These are phyloP conservation scores for Microbotryomycetes sp. DNA, from an alignment of 1,284 basidiomycete genomes.

Conservation along the genomic window DNA sequence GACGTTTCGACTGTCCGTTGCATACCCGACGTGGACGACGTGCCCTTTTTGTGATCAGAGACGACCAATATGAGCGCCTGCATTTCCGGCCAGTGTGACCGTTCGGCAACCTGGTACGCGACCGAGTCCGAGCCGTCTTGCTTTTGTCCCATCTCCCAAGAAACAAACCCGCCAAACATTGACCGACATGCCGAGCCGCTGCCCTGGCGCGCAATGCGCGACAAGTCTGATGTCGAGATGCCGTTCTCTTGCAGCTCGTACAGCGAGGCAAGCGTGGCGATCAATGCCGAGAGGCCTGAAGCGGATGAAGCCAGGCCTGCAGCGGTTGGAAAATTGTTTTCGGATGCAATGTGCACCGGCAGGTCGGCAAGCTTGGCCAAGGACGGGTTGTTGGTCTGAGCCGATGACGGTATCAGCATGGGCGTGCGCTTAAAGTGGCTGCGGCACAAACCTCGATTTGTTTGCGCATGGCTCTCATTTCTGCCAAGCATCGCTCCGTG, in stretches of 20 bases:
- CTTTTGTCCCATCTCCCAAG: constrained; percentile 75
- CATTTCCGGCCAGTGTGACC: constrained; percentile 86
- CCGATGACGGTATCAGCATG: not conserved
- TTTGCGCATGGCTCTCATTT: constrained; percentile 72
- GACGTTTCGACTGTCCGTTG: constrained; percentile 93
- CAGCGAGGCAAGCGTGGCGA: constrained; percentile 77
- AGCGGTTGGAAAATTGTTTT: constrained; percentile 99
- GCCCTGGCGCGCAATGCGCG: constrained; percentile 90
- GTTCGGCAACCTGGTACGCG: constrained; percentile 79
- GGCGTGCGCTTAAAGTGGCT: not conserved
- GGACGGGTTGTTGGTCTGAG: constrained; percentile 46
- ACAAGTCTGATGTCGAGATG: constrained; percentile 56
- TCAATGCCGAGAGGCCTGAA: constrained; percentile 91
- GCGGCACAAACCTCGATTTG: constrained; percentile 55
- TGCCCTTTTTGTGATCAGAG: constrained; percentile 93
- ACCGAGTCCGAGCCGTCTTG: constrained; percentile 75
- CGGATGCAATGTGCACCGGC: constrained; percentile 78
- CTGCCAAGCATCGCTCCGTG: constrained; percentile 75
- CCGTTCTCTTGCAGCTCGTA: constrained; percentile 54
- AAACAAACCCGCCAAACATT: constrained; percentile 93
- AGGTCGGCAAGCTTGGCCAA: constrained; percentile 57
- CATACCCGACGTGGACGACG: constrained; percentile 91
- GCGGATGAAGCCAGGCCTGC: constrained; percentile 96
- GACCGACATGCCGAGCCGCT: constrained; percentile 97
- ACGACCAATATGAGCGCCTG: constrained; percentile 98